Evolutionary conservation across 176 grass and related monocot species (phyloP), one percentile per base, ranked within the genome.

Genomic region (Alopecurus myosuroides): DNA sequence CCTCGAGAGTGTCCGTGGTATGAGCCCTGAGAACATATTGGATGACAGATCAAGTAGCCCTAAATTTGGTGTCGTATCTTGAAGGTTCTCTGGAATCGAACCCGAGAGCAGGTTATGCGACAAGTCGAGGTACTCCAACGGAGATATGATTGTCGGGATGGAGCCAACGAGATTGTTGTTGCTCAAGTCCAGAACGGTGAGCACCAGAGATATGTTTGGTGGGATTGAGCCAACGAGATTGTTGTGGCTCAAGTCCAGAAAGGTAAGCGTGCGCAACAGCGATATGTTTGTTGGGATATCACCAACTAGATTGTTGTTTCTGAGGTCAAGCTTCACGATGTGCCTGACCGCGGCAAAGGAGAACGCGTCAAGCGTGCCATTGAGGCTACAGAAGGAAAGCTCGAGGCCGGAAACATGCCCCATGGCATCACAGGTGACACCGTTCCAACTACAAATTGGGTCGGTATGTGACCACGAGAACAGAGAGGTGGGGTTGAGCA

Each of bases 281-380:
- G 82, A 85, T 3, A 85, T 34, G 70, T 90, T 92, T 8, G 51
- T 6, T 31, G 93, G 88, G 17, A 95, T 85, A 25, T 74, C 12
- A 36, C 88, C 84, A 1, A 9, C 4, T 4, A 93, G 66, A 5
- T 51, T 13, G 68, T 96, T 91, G 76, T 9, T 2, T 3, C 25
- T 41, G 66, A 93, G 91, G 71, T 88, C 7, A 17, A 96, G 77
- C 3, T 0, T 11, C 20, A 57, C 30, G 69, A 93, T 77, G 51
- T 55, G 70, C 0, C 12, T 42, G 40, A 91, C 66, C 3, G 52
- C 77, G 11, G 81, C 19, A 68, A 82, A 91, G 26, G 66, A 77
- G 4, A 95, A 29, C 22, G 61, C 35, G 2, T 85, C 19, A 14
- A 93, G 80, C 14, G 80, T 87, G 23, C 88, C 94, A 6, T 37